Evolutionary conservation across 805 yeast species (phyloP).

Genomic region (Ogataea minuta): DNA sequence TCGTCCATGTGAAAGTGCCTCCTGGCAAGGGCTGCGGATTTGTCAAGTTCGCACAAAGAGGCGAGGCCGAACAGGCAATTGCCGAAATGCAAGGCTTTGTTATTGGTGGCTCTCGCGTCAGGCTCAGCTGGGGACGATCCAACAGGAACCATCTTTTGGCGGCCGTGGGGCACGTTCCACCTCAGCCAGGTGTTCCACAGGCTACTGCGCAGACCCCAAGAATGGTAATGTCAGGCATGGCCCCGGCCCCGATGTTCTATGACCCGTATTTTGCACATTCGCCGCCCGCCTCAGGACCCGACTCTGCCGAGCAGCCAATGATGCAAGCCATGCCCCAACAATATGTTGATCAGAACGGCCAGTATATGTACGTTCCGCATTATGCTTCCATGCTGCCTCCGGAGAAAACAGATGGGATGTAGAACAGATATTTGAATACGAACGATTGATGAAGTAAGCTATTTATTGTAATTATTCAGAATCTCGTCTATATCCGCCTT

Average conservation of each 20-base stretch:
- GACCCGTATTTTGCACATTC: conserved; percentile 33
- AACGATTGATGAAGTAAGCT: background rate
- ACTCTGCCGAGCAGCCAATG: conserved; percentile 10
- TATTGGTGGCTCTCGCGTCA: conserved; percentile 69
- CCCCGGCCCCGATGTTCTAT: conserved; percentile 34
- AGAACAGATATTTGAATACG: background rate
- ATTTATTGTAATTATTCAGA: conserved; percentile 48
- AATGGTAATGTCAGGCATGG: conserved; percentile 30
- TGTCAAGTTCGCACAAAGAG: conserved; percentile 62
- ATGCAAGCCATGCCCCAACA: conserved; percentile 20
- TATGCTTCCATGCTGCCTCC: conserved; percentile 19
- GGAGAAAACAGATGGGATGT: conserved; percentile 7
- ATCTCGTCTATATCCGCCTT: conserved; percentile 39
- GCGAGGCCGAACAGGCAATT: conserved; percentile 76
- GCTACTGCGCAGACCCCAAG: conserved; percentile 25
- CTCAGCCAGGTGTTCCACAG: conserved; percentile 15
- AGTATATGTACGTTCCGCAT: conserved; percentile 29
- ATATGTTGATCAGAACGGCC: conserved; percentile 30
- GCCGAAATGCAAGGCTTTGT: conserved; percentile 76
- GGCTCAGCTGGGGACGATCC: conserved; percentile 75
- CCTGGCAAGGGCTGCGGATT: conserved; percentile 81
- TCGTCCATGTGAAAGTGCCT: conserved; percentile 69
- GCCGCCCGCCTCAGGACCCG: conserved; percentile 17
- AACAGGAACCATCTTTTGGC: conserved; percentile 24
- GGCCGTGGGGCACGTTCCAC: conserved; percentile 23